Base-by-base conservation (phyloP, 2,329 filamentous ascomycete species). In the Aspergillus sp. region DNA sequence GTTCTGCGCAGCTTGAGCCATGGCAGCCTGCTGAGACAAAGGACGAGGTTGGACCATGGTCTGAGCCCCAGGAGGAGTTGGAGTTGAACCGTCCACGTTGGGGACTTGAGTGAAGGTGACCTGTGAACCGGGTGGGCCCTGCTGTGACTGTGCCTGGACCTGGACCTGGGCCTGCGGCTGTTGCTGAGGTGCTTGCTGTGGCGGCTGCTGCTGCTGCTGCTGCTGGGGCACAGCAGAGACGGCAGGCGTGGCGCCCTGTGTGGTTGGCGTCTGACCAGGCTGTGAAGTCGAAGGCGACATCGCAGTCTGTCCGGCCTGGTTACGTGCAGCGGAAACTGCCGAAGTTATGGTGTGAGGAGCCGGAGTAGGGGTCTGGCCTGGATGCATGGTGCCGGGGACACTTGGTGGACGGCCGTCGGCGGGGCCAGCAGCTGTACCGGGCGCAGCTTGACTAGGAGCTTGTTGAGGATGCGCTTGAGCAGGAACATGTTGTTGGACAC, bases 301-400 rank as follows among this genome's bases (percentile, higher is more conserved):
- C 8, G 70, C 71, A 42, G 71, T 68, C 59, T 75, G 73, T 15
- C 71, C 72, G 32, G 73, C 75, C 59, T 78, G 77, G 41, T 71
- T 75, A 47, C 78, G 72, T 17, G 78, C 78, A 27, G 78, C 78
- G 63, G 75, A 78, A 21, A 82, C 76, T 7, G 80, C 80, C 54
- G 80, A 80, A 61, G 78, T 81, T 44, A 82, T 79, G 1, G 79
- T 81, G 62, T 82, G 79, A 3, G 80, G 72, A 23, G 76, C 76
- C 48, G 77, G 75, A 8, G 75, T 70, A 21, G 70, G 71, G 30
- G 71, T 64, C 60, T 77, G 75, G 15, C 69, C 71, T 8, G 76
- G 52, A 59, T 74, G 73, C 62, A 70, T 71, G 8, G 70, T 60
- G n/a, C 67, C 66, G 32, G 70, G 57, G 10, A 67, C 63, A 57